Evolutionary conservation across 345 rosid species (phyloP).

Genomic region (Euphorbia pulcherrima): DNA sequence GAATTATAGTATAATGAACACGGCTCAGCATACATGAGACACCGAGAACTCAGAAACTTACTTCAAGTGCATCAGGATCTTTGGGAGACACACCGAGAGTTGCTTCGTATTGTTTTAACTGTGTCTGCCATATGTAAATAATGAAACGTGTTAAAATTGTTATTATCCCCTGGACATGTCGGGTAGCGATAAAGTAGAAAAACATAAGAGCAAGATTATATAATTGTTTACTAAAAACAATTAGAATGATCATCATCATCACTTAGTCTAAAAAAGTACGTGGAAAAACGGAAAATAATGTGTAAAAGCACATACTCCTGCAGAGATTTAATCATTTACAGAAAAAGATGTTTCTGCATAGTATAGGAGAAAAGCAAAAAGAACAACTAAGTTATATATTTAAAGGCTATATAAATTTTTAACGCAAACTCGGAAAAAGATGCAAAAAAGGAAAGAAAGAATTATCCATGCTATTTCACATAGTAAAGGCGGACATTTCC

Average conservation of each 20-base stretch:
- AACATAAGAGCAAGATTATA: no score
- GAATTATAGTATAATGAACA: neutral
- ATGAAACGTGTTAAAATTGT: conserved; percentile 7
- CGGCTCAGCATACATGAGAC: neutral
- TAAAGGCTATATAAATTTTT: no score
- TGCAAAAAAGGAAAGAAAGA: no score
- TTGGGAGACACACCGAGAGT: conserved; percentile 50
- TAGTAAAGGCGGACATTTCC: no score
- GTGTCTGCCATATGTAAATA: conserved; percentile 46
- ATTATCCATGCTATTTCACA: no score
- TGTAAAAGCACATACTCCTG: neutral
- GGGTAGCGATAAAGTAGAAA: conserved; percentile 2
- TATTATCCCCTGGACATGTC: neutral
- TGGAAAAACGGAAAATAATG: no score
- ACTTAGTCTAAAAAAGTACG: no score
- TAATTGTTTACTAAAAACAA: no score
- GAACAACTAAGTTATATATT: neutral
- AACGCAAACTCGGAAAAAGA: no score
- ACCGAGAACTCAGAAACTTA: conserved; percentile 37
- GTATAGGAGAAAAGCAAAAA: neutral
- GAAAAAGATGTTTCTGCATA: neutral
- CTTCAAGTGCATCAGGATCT: conserved; percentile 78
- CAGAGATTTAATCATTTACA: neutral
- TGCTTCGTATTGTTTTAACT: conserved; percentile 71
- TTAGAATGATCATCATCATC: no score